phyloP scores from a whole-genome alignment of 495 filamentous ascomycete species.

The Trypethelium eluteriae region DNA sequence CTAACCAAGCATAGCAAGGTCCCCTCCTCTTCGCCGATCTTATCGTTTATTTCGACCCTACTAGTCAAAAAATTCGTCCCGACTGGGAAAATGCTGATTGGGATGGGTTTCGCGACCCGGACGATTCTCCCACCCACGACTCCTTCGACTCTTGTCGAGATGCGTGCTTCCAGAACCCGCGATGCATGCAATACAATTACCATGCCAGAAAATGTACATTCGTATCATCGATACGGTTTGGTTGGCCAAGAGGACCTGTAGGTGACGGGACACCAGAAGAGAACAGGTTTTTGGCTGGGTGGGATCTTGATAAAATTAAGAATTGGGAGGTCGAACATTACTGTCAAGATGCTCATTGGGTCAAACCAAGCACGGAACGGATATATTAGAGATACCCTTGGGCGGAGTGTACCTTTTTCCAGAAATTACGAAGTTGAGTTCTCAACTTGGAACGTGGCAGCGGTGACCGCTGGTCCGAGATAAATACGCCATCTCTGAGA shows the following conservation, averaged over 20 bases:
- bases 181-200: constrained; percentile 17
- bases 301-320: constrained; percentile 18
- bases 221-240: constrained; percentile 9
- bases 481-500: too few species aligned
- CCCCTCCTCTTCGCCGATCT: constrained; percentile 20
- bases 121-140: constrained; percentile 14
- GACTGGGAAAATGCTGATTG: constrained; percentile 18
- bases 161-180: constrained; percentile 12
- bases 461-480: too few species aligned
- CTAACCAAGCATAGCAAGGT: constrained; percentile 1
- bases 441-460: not conserved
- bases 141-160: constrained; percentile 17
- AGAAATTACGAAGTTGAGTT: not conserved
- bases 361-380: constrained; percentile 17
- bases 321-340: constrained; percentile 15
- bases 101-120: constrained; percentile 14
- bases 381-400: constrained; percentile 11
- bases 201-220: constrained; percentile 19
- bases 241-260: not conserved
- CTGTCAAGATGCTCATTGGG: constrained; percentile 16
- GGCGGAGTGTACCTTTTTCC: not conserved
- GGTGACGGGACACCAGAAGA: constrained; percentile 12
- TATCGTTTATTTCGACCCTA: constrained; percentile 12
- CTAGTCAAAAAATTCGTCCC: constrained; percentile 4
- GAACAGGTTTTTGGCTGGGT: constrained; percentile 17